Conservation (phyloP, 2,329 filamentous ascomycete species). For the Colletotrichum sp. region DNA sequence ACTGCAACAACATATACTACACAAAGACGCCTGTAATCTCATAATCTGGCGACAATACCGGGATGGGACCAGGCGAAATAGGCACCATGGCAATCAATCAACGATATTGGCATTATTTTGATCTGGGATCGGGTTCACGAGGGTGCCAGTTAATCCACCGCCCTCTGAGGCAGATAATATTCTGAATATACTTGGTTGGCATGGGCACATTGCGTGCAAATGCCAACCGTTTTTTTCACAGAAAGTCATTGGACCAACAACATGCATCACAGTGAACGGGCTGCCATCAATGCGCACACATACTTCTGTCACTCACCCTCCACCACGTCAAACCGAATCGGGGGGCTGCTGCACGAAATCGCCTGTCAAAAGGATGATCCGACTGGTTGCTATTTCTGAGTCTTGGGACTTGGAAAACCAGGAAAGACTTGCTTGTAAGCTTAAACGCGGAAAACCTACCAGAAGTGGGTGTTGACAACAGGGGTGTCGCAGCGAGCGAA, state of each 20-base stretch:
- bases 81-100: conserved; percentile 7
- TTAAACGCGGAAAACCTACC: conserved; percentile 11
- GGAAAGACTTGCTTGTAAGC: conserved; percentile 9
- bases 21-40: not conserved
- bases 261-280: not conserved
- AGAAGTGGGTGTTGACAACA: not conserved
- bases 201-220: not conserved
- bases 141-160: conserved; percentile 4
- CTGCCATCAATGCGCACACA: not conserved
- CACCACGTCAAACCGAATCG: not conserved
- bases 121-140: conserved; percentile 1
- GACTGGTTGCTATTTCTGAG: conserved; percentile 5
- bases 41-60: conserved; percentile 7
- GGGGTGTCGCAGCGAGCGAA: not conserved
- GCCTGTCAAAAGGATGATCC: not conserved
- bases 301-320: not conserved
- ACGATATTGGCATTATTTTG: conserved; percentile 3
- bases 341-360: not conserved
- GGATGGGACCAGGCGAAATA: conserved; percentile 8
- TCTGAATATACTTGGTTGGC: conserved; percentile 9
- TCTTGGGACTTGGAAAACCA: not conserved
- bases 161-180: conserved; percentile 15
- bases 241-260: not conserved
- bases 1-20: not conserved
- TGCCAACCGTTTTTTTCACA: not conserved